Evolutionary conservation across 2,329 filamentous ascomycete species (phyloP).

Genomic region (Colletotrichum falcatum): DNA sequence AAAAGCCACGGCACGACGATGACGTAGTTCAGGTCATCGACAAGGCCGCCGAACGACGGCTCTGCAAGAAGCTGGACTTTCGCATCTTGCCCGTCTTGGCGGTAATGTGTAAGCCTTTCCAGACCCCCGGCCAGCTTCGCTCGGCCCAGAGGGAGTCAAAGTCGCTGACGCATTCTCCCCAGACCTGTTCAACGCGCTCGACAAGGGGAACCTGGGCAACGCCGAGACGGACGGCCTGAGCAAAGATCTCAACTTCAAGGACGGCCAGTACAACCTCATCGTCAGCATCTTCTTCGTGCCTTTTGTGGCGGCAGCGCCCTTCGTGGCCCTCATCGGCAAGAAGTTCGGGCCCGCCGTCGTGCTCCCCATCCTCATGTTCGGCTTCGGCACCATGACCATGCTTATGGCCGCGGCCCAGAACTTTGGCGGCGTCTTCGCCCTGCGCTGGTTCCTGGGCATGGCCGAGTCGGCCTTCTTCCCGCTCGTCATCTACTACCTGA

Average conservation of each 20-base stretch:
- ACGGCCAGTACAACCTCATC: conserved; percentile 76
- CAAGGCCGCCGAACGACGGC: conserved; percentile 60
- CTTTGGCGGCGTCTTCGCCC: conserved; percentile 40
- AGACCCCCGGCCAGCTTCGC: too few relatives aligned
- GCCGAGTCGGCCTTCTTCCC: conserved; percentile 42
- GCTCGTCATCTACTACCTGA: conserved; percentile 42
- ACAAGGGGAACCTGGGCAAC: conserved; percentile 56
- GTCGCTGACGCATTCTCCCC: conserved; percentile 2
- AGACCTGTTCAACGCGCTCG: conserved; percentile 62
- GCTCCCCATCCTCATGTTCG: conserved; percentile 78
- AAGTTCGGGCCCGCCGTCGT: conserved; percentile 75
- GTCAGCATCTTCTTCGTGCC: conserved; percentile 81
- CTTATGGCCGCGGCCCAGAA: conserved; percentile 44
- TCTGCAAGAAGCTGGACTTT: conserved; percentile 67
- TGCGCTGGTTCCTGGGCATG: conserved; percentile 43
- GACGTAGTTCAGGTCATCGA: conserved; percentile 49
- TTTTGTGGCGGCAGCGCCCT: conserved; percentile 74
- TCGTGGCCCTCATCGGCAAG: conserved; percentile 72
- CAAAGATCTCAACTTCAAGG: conserved; percentile 49
- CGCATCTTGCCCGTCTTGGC: conserved; percentile 66
- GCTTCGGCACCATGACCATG: conserved; percentile 69
- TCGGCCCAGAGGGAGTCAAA: too few relatives aligned
- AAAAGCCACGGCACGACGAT: conserved; percentile 35
- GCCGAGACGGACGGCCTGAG: conserved; percentile 53
- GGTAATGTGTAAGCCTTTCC: conserved; percentile 59